phyloP scores from a whole-genome alignment of 805 yeast species.

The Zygosaccharomyces siamensis region DNA sequence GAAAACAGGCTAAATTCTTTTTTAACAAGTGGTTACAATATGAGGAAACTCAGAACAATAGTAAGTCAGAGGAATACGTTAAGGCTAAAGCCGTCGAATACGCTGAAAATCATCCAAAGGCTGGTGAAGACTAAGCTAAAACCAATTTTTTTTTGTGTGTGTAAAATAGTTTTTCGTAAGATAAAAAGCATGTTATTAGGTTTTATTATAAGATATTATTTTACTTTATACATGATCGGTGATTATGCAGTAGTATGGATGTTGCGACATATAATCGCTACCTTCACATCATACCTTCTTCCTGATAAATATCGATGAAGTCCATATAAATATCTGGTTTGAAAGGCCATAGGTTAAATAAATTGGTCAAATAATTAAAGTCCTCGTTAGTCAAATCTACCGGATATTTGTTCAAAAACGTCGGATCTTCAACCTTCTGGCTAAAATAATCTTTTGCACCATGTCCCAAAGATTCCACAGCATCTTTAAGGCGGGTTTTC shows the following conservation, averaged over 20 bases:
- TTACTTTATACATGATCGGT: neutral
- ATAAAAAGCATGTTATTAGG: neutral
- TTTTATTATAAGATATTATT: neutral
- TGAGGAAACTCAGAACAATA: constrained; percentile 67
- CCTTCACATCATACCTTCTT: constrained; percentile 9
- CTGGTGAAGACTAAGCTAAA: neutral
- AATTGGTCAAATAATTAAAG: constrained; percentile 45
- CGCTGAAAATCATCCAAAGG: constrained; percentile 38
- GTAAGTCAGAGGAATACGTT: constrained; percentile 71
- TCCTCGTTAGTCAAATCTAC: constrained; percentile 52
- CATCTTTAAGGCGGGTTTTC: constrained; percentile 42
- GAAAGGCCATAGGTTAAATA: constrained; percentile 77
- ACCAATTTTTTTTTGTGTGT: neutral
- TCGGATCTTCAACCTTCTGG: constrained; percentile 32
- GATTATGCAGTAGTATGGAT: neutral
- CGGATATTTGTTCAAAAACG: constrained; percentile 43
- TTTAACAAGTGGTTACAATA: constrained; percentile 85
- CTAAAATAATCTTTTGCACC: constrained; percentile 62
- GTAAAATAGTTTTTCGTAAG: constrained; percentile 4
- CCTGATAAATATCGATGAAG: constrained; percentile 36
- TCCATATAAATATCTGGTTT: constrained; percentile 55
- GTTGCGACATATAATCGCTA: neutral
- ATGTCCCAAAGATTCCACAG: constrained; percentile 62
- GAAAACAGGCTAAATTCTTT: constrained; percentile 91
- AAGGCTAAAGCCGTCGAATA: constrained; percentile 87